Evolutionary conservation across 805 yeast species (phyloP), one percentile per base, ranked within the genome.

Genomic region (Nakazawaea holstii): DNA sequence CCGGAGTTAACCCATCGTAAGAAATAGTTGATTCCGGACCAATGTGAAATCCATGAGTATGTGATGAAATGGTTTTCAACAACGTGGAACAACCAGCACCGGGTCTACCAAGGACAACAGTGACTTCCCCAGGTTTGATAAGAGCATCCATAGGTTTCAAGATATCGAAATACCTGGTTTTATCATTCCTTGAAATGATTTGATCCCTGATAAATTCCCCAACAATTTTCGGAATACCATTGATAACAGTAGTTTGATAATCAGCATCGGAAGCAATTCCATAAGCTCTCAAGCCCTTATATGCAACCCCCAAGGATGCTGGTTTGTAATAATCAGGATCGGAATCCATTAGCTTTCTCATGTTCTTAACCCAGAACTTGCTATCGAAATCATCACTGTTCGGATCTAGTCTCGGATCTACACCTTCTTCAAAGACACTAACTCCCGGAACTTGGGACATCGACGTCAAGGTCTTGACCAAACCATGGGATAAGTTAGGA

Each of bases 51-150:
- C 87, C 87, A 57, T 77, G 76, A 6, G 85, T 78, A 46, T 79
- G 76, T 32, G 80, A 60, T 35, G 83, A 68, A 35, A 82, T 68
- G 4, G 85, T 74, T 55, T 82, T 82, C 55, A 83, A 67, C 43
- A 82, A 66, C 0, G 89, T 82, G 2, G 87, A 75, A 61, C 89
- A 83, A 53, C 90, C 89, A n/a, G 88, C 79, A 57, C 92, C 92
- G 1, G 92, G 92, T 63, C 91, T 76, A 49, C 94, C 92, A 40
- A 85, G 67, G 9, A 85, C 89, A 43, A 84, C 84, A 7, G 84
- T 74, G 41, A 84, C 66, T 51, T 81, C 82, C 42, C 89, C 88
- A 3, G 87, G 81, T 44, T 66, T 67, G 47, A 81, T 68, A 4
- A 75, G 45, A 14, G 82, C 89, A 56, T 82, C 86, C 85, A 81